These are phyloP conservation scores for Pezicula radicicola DNA, from an alignment of 2,329 filamentous ascomycete genomes.

Conservation along the genomic window DNA sequence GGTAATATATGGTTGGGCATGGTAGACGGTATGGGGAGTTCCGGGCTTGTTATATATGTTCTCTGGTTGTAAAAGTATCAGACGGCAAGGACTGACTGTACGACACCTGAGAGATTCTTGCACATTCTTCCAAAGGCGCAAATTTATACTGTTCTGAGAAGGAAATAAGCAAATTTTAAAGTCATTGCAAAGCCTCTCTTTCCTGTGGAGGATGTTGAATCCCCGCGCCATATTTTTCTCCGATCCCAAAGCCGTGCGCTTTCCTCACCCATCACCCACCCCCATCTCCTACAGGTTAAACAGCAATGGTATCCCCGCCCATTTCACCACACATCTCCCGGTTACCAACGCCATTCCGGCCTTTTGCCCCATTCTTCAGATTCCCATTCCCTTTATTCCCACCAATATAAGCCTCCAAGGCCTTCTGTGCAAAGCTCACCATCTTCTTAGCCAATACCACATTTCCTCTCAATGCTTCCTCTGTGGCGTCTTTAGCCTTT, in stretches of 20 bases:
- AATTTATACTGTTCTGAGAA: too few relatives aligned
- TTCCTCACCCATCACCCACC: not conserved
- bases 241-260: not conserved
- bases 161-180: too few relatives aligned
- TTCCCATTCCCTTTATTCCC: not conserved
- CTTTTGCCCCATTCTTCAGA: slow-evolving; percentile 4
- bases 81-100: too few relatives aligned
- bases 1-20: not conserved
- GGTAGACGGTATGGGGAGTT: too few relatives aligned
- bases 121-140: too few relatives aligned
- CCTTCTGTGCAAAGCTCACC: slow-evolving; percentile 39
- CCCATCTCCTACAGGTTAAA: slow-evolving; percentile 5
- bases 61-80: too few relatives aligned
- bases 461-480: slow-evolving; percentile 32
- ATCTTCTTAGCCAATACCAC: slow-evolving; percentile 38
- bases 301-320: slow-evolving; percentile 52
- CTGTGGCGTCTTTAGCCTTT: slow-evolving; percentile 34
- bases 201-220: slow-evolving; percentile 11
- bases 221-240: not conserved
- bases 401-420: slow-evolving; percentile 12
- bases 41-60: too few relatives aligned
- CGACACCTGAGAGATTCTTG: too few relatives aligned
- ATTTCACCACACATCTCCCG: slow-evolving; percentile 58
- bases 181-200: too few relatives aligned
- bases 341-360: slow-evolving; percentile 36